Conservation (phyloP, 2,329 filamentous ascomycete genomes). For the Aspergillus calidoustus region DNA sequence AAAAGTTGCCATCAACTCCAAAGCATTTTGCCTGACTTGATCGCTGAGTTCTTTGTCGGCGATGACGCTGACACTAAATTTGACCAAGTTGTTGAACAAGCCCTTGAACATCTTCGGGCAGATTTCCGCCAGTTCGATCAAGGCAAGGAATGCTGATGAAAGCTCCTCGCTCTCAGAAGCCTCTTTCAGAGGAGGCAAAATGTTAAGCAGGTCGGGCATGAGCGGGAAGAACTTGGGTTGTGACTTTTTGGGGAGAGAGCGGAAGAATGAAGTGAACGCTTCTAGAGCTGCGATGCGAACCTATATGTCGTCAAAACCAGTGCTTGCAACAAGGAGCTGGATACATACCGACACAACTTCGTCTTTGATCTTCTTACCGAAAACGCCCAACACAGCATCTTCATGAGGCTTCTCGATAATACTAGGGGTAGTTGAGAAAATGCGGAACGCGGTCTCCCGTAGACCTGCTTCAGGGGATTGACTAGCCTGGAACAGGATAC, state of each 20-base stretch:
- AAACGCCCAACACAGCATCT: slow-evolving; percentile 83
- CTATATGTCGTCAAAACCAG: slow-evolving; percentile 46
- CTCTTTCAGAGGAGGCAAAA: slow-evolving; percentile 92
- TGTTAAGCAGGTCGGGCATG: slow-evolving; percentile 89
- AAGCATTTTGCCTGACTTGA: slow-evolving; percentile 86
- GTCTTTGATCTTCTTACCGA: slow-evolving; percentile 91
- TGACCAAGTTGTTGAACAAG: slow-evolving; percentile 89
- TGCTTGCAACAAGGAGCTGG: neutral
- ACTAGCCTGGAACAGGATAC: slow-evolving; percentile 85
- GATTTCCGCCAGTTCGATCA: slow-evolving; percentile 94
- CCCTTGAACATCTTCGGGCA: slow-evolving; percentile 97
- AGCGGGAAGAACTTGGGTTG: slow-evolving; percentile 87
- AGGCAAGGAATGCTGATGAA: slow-evolving; percentile 82
- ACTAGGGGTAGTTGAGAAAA: slow-evolving; percentile 91
- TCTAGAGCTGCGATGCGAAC: slow-evolving; percentile 95
- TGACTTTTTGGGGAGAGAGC: slow-evolving; percentile 82
- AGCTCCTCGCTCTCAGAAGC: slow-evolving; percentile 87
- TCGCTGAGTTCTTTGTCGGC: slow-evolving; percentile 95
- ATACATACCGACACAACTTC: slow-evolving; percentile 72
- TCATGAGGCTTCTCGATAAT: slow-evolving; percentile 97
- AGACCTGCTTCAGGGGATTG: slow-evolving; percentile 81
- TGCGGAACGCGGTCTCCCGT: slow-evolving; percentile 90
- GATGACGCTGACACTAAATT: slow-evolving; percentile 90
- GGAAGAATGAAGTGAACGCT: slow-evolving; percentile 95
- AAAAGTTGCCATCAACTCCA: slow-evolving; percentile 98